Conservation (phyloP, 2,329 filamentous ascomycete genomes). For the Paracamarosporium sp. region DNA sequence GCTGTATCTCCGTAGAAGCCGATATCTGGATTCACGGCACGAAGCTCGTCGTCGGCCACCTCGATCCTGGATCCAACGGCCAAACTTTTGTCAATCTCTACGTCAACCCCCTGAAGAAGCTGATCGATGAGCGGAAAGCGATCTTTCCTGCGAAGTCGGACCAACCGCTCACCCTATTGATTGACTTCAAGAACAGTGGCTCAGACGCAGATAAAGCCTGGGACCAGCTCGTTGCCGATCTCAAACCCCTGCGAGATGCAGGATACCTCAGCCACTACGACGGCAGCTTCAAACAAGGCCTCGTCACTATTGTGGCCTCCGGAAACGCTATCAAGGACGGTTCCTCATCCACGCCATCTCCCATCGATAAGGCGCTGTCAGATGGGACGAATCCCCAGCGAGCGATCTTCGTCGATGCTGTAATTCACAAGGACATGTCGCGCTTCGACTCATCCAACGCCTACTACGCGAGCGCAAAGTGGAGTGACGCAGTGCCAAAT, state of each 20-base stretch:
- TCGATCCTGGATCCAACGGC: constrained; percentile 55
- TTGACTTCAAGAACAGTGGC: constrained; percentile 52
- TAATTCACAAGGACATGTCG: constrained; percentile 13
- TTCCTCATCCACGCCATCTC: constrained; percentile 20
- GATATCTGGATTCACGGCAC: constrained; percentile 70
- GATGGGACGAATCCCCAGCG: constrained; percentile 56
- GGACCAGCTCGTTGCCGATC: constrained; percentile 41
- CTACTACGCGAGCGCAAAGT: constrained; percentile 60
- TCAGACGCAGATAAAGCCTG: constrained; percentile 27
- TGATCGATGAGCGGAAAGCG: constrained; percentile 9
- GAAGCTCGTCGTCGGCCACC: constrained; percentile 70
- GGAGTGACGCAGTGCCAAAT: constrained; percentile 32
- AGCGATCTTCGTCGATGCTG: constrained; percentile 40
- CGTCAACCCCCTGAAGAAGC: constrained; percentile 61
- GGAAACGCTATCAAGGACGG: constrained; percentile 58
- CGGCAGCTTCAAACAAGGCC: constrained; percentile 43
- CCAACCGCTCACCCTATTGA: constrained; percentile 57
- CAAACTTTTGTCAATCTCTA: constrained; percentile 68
- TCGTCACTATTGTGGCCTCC: constrained; percentile 57
- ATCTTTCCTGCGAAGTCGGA: constrained; percentile 24
- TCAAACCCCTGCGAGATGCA: constrained; percentile 53
- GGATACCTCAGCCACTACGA: constrained; percentile 58
- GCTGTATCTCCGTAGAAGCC: constrained; percentile 70
- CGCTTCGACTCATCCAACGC: constrained; percentile 48
- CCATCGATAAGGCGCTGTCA: constrained; percentile 61